Percentiles rank a stretch among this genome's conserved stretches.
phyloP scores from a whole-genome alignment of 768 basidiomycete genomes.

The Plicaturopsis crispa region DNA sequence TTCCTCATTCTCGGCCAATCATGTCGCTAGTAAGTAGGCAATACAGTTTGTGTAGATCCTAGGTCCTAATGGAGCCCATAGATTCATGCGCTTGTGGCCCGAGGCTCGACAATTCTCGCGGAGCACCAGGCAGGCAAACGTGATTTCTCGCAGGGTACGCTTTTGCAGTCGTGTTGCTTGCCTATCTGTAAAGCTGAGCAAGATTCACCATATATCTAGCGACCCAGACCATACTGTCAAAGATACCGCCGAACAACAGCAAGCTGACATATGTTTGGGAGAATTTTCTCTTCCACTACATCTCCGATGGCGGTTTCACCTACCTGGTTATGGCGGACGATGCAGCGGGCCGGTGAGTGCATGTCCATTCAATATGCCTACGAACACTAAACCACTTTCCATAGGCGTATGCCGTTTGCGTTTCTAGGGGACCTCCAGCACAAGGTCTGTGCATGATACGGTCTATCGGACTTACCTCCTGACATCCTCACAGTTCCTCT shows the following conservation, averaged over 20 bases:
- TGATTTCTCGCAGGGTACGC: slow-evolving; percentile 82
- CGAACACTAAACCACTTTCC: slow-evolving; percentile 3
- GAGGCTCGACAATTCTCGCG: slow-evolving; percentile 74
- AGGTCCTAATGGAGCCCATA: slow-evolving; percentile 17
- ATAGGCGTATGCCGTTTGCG: slow-evolving; percentile 86
- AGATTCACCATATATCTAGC: slow-evolving; percentile 31
- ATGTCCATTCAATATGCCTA: background rate
- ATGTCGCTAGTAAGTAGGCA: slow-evolving; percentile 27
- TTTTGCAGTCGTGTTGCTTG: slow-evolving; percentile 4
- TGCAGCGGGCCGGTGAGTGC: slow-evolving; percentile 75
- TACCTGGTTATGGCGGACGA: slow-evolving; percentile 96
- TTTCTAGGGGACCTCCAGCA: slow-evolving; percentile 85
- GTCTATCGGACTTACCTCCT: slow-evolving; percentile 2
- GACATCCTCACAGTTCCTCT: slow-evolving; percentile 54
- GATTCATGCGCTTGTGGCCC: slow-evolving; percentile 83
- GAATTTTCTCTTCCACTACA: slow-evolving; percentile 90
- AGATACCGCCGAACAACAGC: slow-evolving; percentile 86
- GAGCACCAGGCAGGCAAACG: slow-evolving; percentile 77
- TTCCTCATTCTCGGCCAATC: slow-evolving; percentile 6
- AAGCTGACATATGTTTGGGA: slow-evolving; percentile 88
- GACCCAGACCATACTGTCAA: slow-evolving; percentile 82
- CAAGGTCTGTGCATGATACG: slow-evolving; percentile 48
- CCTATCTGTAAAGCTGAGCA: background rate
- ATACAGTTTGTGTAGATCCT: background rate
- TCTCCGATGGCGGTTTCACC: slow-evolving; percentile 80